phyloP scores from a whole-genome alignment of 805 yeast genomes.

The Candida germanica region DNA sequence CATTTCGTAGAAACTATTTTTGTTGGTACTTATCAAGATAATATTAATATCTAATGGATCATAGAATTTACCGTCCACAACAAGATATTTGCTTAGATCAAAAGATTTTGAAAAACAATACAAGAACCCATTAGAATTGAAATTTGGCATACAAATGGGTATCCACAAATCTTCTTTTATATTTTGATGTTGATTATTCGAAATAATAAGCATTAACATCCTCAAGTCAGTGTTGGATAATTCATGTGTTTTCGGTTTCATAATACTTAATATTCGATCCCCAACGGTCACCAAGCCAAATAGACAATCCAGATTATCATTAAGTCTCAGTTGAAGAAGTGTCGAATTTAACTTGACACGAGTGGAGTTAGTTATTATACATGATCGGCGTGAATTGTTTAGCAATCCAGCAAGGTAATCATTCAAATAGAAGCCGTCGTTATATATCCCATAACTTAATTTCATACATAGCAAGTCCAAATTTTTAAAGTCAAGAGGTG shows the following conservation, averaged over 20 bases:
- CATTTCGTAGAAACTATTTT: conserved; percentile 75
- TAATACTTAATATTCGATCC: conserved; percentile 62
- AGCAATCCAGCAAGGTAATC: conserved; percentile 28
- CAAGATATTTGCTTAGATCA: conserved; percentile 18
- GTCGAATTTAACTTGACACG: conserved; percentile 58
- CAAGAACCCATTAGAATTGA: conserved; percentile 83
- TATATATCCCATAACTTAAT: conserved; percentile 32
- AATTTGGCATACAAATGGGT: conserved; percentile 88
- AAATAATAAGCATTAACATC: conserved; percentile 66
- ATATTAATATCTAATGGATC: conserved; percentile 27
- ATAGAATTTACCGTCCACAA: conserved; percentile 11
- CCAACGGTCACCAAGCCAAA: conserved; percentile 73
- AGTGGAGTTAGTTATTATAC: conserved; percentile 50
- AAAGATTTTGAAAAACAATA: conserved; percentile 66
- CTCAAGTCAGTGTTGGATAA: conserved; percentile 81
- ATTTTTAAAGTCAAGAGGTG: conserved; percentile 70
- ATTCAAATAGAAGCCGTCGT: conserved; percentile 20
- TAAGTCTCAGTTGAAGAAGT: conserved; percentile 29
- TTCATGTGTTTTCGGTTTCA: conserved; percentile 76
- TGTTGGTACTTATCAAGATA: conserved; percentile 61
- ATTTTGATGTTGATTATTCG: conserved; percentile 25
- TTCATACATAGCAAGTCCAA: conserved; percentile 54
- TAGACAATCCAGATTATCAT: conserved; percentile 43
- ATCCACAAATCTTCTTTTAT: conserved; percentile 80
- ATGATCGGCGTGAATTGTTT: conserved; percentile 13